Percentiles rank a stretch among this genome's conserved stretches.
phyloP scores from a whole-genome alignment of 75 land plant species.

The Isoetes taiwanensis region DNA sequence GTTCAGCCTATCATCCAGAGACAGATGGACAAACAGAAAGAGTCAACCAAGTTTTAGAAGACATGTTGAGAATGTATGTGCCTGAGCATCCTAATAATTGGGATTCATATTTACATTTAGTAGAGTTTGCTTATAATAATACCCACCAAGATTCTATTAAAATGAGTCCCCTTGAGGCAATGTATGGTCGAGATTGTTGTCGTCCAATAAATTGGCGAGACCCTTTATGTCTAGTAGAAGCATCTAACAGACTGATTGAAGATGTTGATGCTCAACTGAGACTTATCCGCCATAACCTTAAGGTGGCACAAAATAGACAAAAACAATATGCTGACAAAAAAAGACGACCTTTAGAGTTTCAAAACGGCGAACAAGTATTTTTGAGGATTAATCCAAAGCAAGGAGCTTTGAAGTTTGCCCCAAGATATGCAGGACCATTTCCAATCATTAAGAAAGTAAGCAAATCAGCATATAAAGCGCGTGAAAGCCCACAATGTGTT shows the following conservation, averaged over 20 bases:
- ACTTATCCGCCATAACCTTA: neutral
- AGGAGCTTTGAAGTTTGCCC: neutral
- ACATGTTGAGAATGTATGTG: neutral
- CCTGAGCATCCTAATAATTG: neutral
- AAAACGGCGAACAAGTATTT: neutral
- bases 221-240: neutral
- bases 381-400: neutral
- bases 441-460: neutral
- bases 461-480: neutral
- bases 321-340: neutral
- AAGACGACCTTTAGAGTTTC: neutral
- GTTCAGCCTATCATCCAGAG: slow-evolving; percentile 11
- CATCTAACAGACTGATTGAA: neutral
- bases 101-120: slow-evolving; percentile 8
- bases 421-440: neutral
- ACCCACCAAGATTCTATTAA: slow-evolving; percentile 5
- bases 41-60: slow-evolving; percentile 9
- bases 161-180: slow-evolving; percentile 8
- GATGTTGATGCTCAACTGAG: neutral
- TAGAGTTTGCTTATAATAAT: slow-evolving; percentile 12
- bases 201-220: neutral
- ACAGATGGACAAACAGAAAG: slow-evolving; percentile 8
- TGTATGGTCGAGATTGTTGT: slow-evolving; percentile 1
- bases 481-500: too few species aligned
- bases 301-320: neutral